Evolutionary conservation across 148 eudicot genomes (phyloP), one percentile per base, ranked within the genome.

Genomic region (Beta vulgaris): DNA sequence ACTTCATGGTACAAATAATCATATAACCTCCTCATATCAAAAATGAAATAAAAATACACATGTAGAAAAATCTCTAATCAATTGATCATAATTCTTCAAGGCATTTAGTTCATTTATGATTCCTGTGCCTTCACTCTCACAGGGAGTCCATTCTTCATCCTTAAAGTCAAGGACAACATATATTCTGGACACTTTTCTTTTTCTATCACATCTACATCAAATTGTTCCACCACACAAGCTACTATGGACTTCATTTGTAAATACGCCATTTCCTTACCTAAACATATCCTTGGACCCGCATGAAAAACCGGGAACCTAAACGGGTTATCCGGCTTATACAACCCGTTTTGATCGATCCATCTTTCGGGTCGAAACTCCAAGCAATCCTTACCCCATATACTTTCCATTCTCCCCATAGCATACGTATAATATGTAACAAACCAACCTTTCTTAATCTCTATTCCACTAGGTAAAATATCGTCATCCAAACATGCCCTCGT

Each of bases 401-500:
- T 85, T 83, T 81, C 90, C 83, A 87, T 86, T 78, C 97, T 89
- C 23, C 90, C 97, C 97, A 90, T 90, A 4, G 88, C 85, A 29
- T 86, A 92, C 1, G 90, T 39, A 8, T 55, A 28, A 46, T 87
- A 91, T 1, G 84, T 54, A 31, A 82, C 62, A 15, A 83, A 79
- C 91, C 91, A 91, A 14, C 72, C 82, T 44, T 81, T 80, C 44
- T 82, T 82, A 3, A 91, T 71, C n/a, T 49, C 16, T 1, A 90
- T 91, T 23, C 93, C 88, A 28, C 89, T 86, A 0, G 93, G 90
- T 43, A 91, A 54, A 0, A 83, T 62, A 49, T 89, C 92, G 40
- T 86, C 87, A 1, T 73, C 72, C 12, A 77, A 32, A 60, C 88
- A 86, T 25, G 71, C 35, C 64, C 80, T 82, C 1, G 93, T 84